Evolutionary conservation across 2,329 filamentous ascomycete species (phyloP).

Genomic region (Byssochlamys sp.): DNA sequence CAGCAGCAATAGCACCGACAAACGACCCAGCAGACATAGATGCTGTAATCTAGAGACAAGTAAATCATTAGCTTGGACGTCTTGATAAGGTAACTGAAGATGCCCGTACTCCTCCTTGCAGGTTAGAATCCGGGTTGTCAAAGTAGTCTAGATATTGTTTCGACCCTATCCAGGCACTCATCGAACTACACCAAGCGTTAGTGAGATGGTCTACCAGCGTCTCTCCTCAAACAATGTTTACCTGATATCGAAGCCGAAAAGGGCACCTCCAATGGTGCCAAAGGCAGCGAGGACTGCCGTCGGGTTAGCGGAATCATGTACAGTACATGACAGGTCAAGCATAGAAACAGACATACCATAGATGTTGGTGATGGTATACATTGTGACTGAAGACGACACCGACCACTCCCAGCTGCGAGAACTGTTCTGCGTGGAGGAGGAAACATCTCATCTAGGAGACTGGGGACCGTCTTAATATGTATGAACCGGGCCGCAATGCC

Average conservation of each 20-base stretch:
- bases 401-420: background rate
- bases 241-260: slow-evolving; percentile 52
- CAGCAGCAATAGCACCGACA: slow-evolving; percentile 46
- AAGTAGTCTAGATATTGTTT: slow-evolving; percentile 48
- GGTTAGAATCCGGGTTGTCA: slow-evolving; percentile 33
- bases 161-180: slow-evolving; percentile 40
- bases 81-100: background rate
- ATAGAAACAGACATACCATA: slow-evolving; percentile 22
- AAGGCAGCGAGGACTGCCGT: slow-evolving; percentile 44
- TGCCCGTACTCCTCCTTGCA: slow-evolving; percentile 26
- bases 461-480: background rate
- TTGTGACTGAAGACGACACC: background rate
- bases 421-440: background rate
- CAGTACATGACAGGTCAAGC: background rate
- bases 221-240: slow-evolving; percentile 38
- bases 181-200: slow-evolving; percentile 18
- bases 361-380: slow-evolving; percentile 39
- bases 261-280: slow-evolving; percentile 46
- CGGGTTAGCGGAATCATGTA: background rate
- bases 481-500: background rate
- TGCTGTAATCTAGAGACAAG: slow-evolving; percentile 51
- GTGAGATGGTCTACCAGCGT: background rate
- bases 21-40: slow-evolving; percentile 64
- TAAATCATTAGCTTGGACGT: slow-evolving; percentile 10
- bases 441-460: background rate